These are phyloP conservation scores for Rhodotorula sp. DNA, from an alignment of 1,284 basidiomycete species.

Conservation along the genomic window DNA sequence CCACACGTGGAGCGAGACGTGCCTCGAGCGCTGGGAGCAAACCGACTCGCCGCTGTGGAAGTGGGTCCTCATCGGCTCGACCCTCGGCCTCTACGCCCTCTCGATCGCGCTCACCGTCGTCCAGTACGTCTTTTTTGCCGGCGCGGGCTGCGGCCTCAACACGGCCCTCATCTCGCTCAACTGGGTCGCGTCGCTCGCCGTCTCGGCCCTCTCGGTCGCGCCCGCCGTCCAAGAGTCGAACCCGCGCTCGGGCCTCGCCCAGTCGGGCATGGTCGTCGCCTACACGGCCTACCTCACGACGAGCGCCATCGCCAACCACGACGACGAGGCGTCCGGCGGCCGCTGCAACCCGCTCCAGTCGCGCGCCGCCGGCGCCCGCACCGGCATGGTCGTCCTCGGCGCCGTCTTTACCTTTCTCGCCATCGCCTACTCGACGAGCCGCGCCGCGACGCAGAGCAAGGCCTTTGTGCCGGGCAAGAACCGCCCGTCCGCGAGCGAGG, in stretches of 20 bases:
- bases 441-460: conserved; percentile 92
- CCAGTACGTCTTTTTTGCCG: conserved; percentile 89
- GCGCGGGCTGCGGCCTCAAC: conserved; percentile 83
- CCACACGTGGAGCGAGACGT: conserved; percentile 96
- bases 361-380: conserved; percentile 68
- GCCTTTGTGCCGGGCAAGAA: conserved; percentile 62
- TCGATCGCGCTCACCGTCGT: conserved; percentile 81
- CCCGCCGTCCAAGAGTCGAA: conserved; percentile 90
- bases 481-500: conserved; percentile 55
- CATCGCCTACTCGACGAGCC: conserved; percentile 93
- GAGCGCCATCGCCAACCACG: conserved; percentile 91
- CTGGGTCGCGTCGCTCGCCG: conserved; percentile 73
- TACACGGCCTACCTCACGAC: conserved; percentile 97
- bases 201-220: conserved; percentile 80
- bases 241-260: conserved; percentile 90
- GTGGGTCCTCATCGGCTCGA: conserved; percentile 93
- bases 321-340: conserved; percentile 58
- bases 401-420: conserved; percentile 96
- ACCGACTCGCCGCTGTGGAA: conserved; percentile 86
- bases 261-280: conserved; percentile 92
- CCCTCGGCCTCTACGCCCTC: conserved; percentile 79
- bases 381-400: conserved; percentile 84
- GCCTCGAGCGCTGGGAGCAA: conserved; percentile 82
- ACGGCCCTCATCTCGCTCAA: conserved; percentile 96
- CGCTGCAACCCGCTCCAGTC: conserved; percentile 84